A percentile compares a stretch with the other conserved stretches of the same genome.
Evolutionary conservation across 2,329 filamentous ascomycete genomes (phyloP).

Genomic region (Neonectria coccinea): DNA sequence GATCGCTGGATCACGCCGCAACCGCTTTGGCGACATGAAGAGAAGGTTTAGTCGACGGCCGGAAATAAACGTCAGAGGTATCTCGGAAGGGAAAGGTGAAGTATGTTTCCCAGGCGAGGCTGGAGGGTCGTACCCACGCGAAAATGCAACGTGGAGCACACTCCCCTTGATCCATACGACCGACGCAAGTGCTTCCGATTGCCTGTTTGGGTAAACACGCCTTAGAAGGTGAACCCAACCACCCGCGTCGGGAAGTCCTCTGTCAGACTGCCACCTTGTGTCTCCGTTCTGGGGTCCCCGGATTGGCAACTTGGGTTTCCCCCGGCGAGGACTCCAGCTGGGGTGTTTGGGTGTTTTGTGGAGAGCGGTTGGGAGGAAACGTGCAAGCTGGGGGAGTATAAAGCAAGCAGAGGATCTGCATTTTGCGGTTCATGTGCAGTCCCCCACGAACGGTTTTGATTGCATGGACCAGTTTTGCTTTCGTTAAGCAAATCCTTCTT

Average conservation of each 20-base stretch:
- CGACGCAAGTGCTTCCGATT: constrained; percentile 28
- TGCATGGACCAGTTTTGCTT: not conserved
- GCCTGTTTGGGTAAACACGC: constrained; percentile 24
- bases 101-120: not conserved
- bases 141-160: constrained; percentile 20
- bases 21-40: not conserved
- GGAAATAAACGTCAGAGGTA: not conserved
- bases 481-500: not conserved
- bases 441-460: not conserved
- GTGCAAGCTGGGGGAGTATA: constrained; percentile 12
- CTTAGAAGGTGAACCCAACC: constrained; percentile 28
- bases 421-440: not conserved
- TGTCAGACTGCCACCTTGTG: not conserved
- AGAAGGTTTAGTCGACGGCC: not conserved
- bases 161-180: constrained; percentile 18
- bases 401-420: constrained; percentile 16
- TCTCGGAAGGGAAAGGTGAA: constrained; percentile 13
- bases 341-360: constrained; percentile 20
- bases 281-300: constrained; percentile 41
- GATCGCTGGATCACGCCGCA: constrained; percentile 7
- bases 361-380: constrained; percentile 2
- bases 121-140: constrained; percentile 15
- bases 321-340: constrained; percentile 18
- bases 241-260: not conserved
- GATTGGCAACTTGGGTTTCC: constrained; percentile 28